These are phyloP conservation scores for Yamadazyma dendronema DNA, from an alignment of 1,139 yeast genomes.

Conservation along the genomic window DNA sequence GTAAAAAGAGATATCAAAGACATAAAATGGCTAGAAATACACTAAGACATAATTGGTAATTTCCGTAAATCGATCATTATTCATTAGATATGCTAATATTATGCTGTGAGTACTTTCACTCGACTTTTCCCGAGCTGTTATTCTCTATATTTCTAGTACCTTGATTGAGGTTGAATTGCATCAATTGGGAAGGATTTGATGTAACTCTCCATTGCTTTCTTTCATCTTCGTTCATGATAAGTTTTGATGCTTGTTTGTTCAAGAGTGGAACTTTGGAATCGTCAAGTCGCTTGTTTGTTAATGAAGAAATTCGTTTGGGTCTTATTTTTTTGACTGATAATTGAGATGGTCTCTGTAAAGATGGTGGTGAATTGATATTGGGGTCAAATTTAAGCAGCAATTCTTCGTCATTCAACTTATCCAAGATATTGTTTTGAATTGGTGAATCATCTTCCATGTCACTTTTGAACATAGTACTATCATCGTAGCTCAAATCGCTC, in stretches of 20 bases:
- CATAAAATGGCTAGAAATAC: constrained; percentile 3
- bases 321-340: constrained; percentile 3
- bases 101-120: too few relatives aligned
- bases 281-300: constrained; percentile 19
- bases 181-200: constrained; percentile 15
- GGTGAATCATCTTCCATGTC: constrained; percentile 32
- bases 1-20: background rate
- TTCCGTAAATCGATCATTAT: constrained; percentile 13
- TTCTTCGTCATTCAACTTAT: constrained; percentile 22
- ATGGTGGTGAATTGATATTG: constrained; percentile 32
- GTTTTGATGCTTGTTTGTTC: constrained; percentile 31
- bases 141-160: constrained; percentile 24
- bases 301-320: constrained; percentile 14
- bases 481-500: constrained; percentile 31
- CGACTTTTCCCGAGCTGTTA: constrained; percentile 28
- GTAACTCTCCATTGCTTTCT: constrained; percentile 5
- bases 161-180: constrained; percentile 14
- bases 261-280: constrained; percentile 27
- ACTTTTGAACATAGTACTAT: constrained; percentile 19
- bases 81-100: constrained; percentile 16
- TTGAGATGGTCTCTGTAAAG: constrained; percentile 6
- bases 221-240: constrained; percentile 7
- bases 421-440: constrained; percentile 19
- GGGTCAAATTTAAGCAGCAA: constrained; percentile 32
- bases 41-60: background rate